Base-by-base conservation (phyloP, 257 asterid genomes). In the Plectranthus barbatus region DNA sequence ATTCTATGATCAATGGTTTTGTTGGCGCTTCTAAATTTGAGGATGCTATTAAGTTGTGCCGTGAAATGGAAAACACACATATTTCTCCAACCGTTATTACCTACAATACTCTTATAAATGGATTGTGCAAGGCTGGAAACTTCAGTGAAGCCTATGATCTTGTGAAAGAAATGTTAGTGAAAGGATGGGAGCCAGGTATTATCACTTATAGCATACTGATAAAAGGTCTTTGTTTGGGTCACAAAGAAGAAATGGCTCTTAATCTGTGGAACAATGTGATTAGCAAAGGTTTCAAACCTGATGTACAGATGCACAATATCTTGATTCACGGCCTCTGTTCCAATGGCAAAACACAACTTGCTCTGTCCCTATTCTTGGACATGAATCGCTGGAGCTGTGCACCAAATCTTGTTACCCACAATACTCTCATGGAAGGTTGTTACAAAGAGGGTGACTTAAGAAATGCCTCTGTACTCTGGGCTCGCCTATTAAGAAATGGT, bases 401-500 rank as follows among this genome's bases (percentile, higher is more conserved):
- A 51, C 96, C 96, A 7, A 84, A 79, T 76, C 86, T 93, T 24
- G 95, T 90, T 33, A 82, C 96, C 46, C 79, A 79, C 77, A 93
- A 93, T 78, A 83, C 95, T 29, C 83, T 90, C 9, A 85, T 93
- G 99, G 96, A 90, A 62, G 99, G 99, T 21, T 93, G 87, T 72
- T 93, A 81, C 67, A 90, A 82, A 73, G 87, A 70, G 47, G 75
- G 91, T 21, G 92, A 90, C 69, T 71, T 77, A 42, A 70, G 52
- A 70, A 85, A 72, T 71, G 99, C 94, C 33, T 80, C 39, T 49
- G 94, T 74, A 31, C 69, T 85, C 60, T 93, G 99, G 97, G 88
- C 87, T 58, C 88, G 95, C 66, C 82, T 84, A 40, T 76, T 90
- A 56, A 87, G 85, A 72, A 64, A 72, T 57, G 90, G 93, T 64